Base-by-base conservation (phyloP, 768 basidiomycete species). In the Hericium coralloides region DNA sequence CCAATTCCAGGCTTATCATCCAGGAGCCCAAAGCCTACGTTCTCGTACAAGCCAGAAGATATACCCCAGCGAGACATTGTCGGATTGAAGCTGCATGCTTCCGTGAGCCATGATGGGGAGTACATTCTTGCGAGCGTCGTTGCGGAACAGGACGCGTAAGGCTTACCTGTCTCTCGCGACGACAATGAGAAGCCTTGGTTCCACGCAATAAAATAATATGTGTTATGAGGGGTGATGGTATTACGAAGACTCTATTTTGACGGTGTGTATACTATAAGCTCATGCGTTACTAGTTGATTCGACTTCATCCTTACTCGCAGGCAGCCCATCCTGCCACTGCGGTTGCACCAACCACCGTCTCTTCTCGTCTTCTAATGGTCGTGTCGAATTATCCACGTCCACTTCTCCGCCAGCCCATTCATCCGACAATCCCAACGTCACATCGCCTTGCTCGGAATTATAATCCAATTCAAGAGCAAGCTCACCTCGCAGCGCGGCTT, bases 101-200 rank as follows among this genome's bases (percentile, higher is more conserved):
- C 87, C 47, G 80, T 89, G 45, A 90, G 87, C 63, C 92, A 93
- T 61, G 92, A 93, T 62, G 87, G 85, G 12, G 86, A 88, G 43
- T 87, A 90, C 66, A 76, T 89, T 14, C 74, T 84, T 55, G 78
- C 87, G 14, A 79, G 80, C 17, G 89, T 93, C 25, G 58, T 87
- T 23, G 78, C 81, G 36, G 85, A 90, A 25, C 55, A 49, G 18
- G 38, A 12, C 10, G 15, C 41, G 22, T 41, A 12, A 41, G 1
- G 31, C 31, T 2, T 31, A 31, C 31, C 31, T 6, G 6, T 31
- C 31, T 31, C 31, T 31, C 31, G 31, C 31, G 31, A 31, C 31
- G 31, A 31, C 31, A 8, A 2, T 8, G 8, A 31, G 31, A 31
- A 4, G 10, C 8, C 4, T 9, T 31, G 31, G 8, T 31, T 1